Conservation (phyloP, 2,329 filamentous ascomycete species). For the Pseudogymnoascus sp. region DNA sequence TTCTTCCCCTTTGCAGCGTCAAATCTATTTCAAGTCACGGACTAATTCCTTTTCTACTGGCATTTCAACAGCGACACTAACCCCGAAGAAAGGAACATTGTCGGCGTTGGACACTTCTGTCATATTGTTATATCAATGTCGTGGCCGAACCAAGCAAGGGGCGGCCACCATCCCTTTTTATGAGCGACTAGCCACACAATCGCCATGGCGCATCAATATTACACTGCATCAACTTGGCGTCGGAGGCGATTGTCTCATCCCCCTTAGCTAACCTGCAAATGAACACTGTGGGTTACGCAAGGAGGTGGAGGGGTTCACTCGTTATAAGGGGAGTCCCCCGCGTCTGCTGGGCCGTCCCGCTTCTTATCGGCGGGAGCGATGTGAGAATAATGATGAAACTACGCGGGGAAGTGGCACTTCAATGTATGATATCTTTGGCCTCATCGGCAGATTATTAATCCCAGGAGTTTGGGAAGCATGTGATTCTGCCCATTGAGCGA, state of each 20-base stretch:
- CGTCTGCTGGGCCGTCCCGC: background rate
- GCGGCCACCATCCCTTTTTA: background rate
- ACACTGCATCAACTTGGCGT: background rate
- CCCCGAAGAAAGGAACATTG: background rate
- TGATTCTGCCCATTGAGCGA: background rate
- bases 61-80: background rate
- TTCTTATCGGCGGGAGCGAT: background rate
- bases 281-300: background rate
- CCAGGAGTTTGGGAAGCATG: background rate
- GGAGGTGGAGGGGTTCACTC: background rate
- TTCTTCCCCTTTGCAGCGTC: background rate
- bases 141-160: background rate
- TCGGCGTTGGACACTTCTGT: background rate
- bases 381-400: background rate
- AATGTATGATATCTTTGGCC: background rate
- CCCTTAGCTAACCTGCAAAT: background rate
- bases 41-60: too few species aligned
- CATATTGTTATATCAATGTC: background rate
- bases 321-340: constrained; percentile 2
- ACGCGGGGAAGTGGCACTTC: background rate
- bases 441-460: background rate
- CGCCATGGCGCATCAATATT: background rate
- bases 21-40: background rate
- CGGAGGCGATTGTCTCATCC: background rate
- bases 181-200: background rate